These are phyloP conservation scores for Epichloe festucae DNA, from an alignment of 2,329 filamentous ascomycete genomes.

Conservation along the genomic window DNA sequence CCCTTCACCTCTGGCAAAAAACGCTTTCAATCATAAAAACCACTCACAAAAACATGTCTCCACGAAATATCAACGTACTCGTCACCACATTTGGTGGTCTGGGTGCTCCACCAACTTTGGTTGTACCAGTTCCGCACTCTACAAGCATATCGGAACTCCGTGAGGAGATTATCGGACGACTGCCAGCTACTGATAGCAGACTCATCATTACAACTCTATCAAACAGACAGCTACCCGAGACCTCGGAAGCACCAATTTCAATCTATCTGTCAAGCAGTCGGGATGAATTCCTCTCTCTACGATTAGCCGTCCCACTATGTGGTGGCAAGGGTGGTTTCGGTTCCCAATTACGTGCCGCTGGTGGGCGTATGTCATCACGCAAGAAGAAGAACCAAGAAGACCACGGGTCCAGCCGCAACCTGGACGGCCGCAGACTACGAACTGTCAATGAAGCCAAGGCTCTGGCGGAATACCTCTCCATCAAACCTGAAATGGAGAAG, in stretches of 20 bases:
- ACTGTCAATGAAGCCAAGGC: constrained; percentile 94
- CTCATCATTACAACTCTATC: constrained; percentile 73
- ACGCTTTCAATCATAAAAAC: background rate
- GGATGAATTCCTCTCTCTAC: constrained; percentile 68
- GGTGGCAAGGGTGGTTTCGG: constrained; percentile 98
- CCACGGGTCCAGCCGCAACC: constrained; percentile 81
- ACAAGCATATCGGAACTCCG: constrained; percentile 57
- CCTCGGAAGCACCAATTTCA: constrained; percentile 42
- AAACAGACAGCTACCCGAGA: constrained; percentile 53
- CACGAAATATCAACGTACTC: constrained; percentile 60
- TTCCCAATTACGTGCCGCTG: constrained; percentile 88
- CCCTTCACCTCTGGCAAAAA: background rate
- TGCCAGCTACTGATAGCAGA: constrained; percentile 42
- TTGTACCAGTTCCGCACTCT: constrained; percentile 55
- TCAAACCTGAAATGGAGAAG: constrained; percentile 95
- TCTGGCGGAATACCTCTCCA: constrained; percentile 83
- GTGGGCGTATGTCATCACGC: constrained; percentile 93
- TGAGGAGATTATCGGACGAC: constrained; percentile 44
- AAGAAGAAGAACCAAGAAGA: constrained; percentile 79
- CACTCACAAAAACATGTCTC: constrained; percentile 32
- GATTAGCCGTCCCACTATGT: constrained; percentile 64
- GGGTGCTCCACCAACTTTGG: constrained; percentile 68
- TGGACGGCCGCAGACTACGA: constrained; percentile 78
- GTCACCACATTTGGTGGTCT: constrained; percentile 76
- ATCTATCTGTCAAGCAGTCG: constrained; percentile 42